A percentile compares a stretch with the other conserved stretches of the same genome.
phyloP scores from a whole-genome alignment of 1,139 yeast species.

The Kodamaea fungicola region DNA sequence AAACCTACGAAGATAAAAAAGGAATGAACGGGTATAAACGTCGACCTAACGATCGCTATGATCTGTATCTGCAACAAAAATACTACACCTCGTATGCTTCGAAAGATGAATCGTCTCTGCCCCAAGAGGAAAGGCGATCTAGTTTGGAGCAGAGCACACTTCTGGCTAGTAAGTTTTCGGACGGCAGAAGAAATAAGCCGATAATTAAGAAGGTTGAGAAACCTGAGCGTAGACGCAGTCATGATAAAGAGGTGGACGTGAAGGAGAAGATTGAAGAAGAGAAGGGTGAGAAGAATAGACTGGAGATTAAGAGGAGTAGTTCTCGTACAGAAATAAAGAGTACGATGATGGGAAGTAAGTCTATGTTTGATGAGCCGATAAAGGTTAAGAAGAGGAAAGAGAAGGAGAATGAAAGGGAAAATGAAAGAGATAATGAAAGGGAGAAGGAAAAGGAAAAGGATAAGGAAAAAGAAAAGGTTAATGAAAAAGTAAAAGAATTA shows the following conservation, averaged over 20 bases:
- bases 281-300: background rate
- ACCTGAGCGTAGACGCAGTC: background rate
- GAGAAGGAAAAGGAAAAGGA: slow-evolving; percentile 1
- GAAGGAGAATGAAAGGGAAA: background rate
- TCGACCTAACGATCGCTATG: slow-evolving; percentile 12
- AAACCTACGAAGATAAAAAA: slow-evolving; percentile 8
- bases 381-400: slow-evolving; percentile 1
- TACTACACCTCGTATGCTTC: slow-evolving; percentile 5
- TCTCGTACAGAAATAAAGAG: slow-evolving; percentile 2
- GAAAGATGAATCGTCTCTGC: background rate
- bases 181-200: slow-evolving; percentile 4
- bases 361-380: slow-evolving; percentile 4
- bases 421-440: slow-evolving; percentile 1
- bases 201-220: background rate
- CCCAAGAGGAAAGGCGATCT: background rate
- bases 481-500: background rate
- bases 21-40: slow-evolving; percentile 7
- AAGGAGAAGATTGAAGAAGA: background rate
- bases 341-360: slow-evolving; percentile 5
- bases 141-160: slow-evolving; percentile 1
- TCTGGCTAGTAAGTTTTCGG: slow-evolving; percentile 6
- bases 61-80: slow-evolving; percentile 8
- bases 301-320: background rate
- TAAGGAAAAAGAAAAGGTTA: background rate
- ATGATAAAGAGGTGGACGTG: background rate